phyloP scores from a whole-genome alignment of 2,329 filamentous ascomycete species.

The Penicillium sp. region DNA sequence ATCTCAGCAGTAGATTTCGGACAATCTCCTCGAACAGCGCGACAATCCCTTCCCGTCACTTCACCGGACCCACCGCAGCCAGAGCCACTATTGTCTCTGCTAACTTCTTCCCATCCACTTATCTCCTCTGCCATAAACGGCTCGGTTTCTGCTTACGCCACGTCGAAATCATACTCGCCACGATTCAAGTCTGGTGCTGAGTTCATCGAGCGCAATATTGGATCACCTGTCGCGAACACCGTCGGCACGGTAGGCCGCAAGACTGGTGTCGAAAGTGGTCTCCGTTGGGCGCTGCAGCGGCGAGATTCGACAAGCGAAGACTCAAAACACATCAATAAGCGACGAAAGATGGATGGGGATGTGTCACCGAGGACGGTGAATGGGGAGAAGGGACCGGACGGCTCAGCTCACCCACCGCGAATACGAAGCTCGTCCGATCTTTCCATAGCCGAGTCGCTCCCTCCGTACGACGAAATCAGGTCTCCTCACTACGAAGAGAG shows the following conservation, averaged over 20 bases:
- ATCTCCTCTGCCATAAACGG: conserved; percentile 81
- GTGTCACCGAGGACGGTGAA: conserved; percentile 43
- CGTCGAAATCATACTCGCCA: conserved; percentile 86
- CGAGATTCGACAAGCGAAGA: conserved; percentile 36
- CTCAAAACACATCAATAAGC: conserved; percentile 38
- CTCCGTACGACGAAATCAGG: conserved; percentile 77
- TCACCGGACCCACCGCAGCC: conserved; percentile 51
- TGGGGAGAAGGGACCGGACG: conserved; percentile 45
- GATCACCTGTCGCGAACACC: conserved; percentile 77
- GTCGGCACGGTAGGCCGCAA: conserved; percentile 79
- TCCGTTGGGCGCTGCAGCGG: conserved; percentile 74
- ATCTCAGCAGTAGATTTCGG: conserved; percentile 58
- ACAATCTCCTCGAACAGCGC: conserved; percentile 58
- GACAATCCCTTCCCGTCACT: conserved; percentile 35
- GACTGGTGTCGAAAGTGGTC: conserved; percentile 82
- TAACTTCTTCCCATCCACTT: conserved; percentile 84
- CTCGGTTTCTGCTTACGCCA: conserved; percentile 80
- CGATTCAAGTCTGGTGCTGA: conserved; percentile 86
- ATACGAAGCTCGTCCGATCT: conserved; percentile 61
- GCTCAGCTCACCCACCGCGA: conserved; percentile 22
- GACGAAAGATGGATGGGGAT: conserved; percentile 47
- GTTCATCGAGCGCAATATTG: conserved; percentile 84
- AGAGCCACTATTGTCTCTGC: conserved; percentile 80
- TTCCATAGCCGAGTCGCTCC: conserved; percentile 71
- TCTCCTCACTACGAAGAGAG: conserved; percentile 68